These are phyloP conservation scores for Cystobasidiaceae sp. DNA, from an alignment of 1,284 basidiomycete genomes.

Conservation along the genomic window DNA sequence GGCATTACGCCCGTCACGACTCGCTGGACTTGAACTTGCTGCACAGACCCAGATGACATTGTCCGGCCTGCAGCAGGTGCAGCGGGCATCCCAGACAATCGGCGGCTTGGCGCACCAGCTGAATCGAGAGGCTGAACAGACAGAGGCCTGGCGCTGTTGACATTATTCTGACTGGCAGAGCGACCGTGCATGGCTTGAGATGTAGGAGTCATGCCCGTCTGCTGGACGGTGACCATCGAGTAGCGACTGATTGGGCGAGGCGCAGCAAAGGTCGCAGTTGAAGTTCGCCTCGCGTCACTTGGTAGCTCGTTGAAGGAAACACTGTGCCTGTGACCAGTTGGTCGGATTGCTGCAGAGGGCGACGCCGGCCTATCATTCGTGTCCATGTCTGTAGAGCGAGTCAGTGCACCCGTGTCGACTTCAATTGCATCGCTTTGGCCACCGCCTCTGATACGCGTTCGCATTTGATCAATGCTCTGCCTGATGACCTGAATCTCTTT, in stretches of 20 bases:
- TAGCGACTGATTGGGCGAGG: constrained; percentile 22
- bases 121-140: background rate
- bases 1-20: constrained; percentile 23
- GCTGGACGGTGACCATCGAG: background rate
- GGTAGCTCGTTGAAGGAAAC: background rate
- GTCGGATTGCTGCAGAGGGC: background rate
- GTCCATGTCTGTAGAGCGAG: background rate
- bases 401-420: background rate
- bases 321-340: background rate
- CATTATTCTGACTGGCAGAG: background rate
- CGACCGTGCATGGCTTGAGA: background rate
- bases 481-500: constrained; percentile 15
- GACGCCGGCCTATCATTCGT: background rate
- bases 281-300: background rate
- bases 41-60: constrained; percentile 4
- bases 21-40: background rate
- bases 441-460: background rate
- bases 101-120: background rate
- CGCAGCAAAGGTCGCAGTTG: background rate
- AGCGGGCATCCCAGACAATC: background rate
- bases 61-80: background rate
- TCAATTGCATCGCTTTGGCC: background rate
- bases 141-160: background rate
- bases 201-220: background rate
- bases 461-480: constrained; percentile 17